Percentiles rank a stretch among this genome's conserved stretches.
phyloP scores from a whole-genome alignment of 2,329 filamentous ascomycete genomes.

The Akanthomyces lecanii region DNA sequence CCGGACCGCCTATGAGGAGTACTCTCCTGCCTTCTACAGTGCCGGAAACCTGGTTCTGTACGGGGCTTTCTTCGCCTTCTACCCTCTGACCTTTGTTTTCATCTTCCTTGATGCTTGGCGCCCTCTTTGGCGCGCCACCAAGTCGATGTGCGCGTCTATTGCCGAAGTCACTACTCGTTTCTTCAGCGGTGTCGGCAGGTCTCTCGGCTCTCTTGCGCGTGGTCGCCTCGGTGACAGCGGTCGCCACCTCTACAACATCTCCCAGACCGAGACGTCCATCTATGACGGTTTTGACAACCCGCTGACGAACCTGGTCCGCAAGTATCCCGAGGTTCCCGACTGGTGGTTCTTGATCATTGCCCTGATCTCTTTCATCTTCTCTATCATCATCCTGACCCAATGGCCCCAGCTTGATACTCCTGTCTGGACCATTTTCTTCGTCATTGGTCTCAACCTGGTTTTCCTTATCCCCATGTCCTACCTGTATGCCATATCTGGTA shows the following conservation, averaged over 20 bases:
- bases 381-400: slow-evolving; percentile 28
- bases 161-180: not conserved
- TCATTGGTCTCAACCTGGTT: slow-evolving; percentile 34
- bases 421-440: slow-evolving; percentile 29
- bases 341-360: slow-evolving; percentile 40
- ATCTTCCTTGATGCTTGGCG: slow-evolving; percentile 32
- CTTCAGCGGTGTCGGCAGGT: slow-evolving; percentile 24
- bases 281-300: slow-evolving; percentile 40
- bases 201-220: slow-evolving; percentile 26
- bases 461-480: slow-evolving; percentile 39
- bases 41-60: slow-evolving; percentile 29
- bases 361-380: slow-evolving; percentile 28
- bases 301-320: slow-evolving; percentile 39
- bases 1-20: slow-evolving; percentile 31
- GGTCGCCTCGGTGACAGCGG: slow-evolving; percentile 31
- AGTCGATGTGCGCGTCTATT: slow-evolving; percentile 2
- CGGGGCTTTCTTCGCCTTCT: slow-evolving; percentile 31
- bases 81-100: slow-evolving; percentile 33
- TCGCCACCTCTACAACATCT: slow-evolving; percentile 35
- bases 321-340: slow-evolving; percentile 44
- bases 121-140: slow-evolving; percentile 14
- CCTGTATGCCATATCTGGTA: slow-evolving; percentile 39
- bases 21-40: slow-evolving; percentile 32
- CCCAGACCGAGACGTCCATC: slow-evolving; percentile 34
- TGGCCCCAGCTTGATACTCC: slow-evolving; percentile 29